Base-by-base conservation (phyloP, 345 rosid species). In the Turnera subulata region DNA sequence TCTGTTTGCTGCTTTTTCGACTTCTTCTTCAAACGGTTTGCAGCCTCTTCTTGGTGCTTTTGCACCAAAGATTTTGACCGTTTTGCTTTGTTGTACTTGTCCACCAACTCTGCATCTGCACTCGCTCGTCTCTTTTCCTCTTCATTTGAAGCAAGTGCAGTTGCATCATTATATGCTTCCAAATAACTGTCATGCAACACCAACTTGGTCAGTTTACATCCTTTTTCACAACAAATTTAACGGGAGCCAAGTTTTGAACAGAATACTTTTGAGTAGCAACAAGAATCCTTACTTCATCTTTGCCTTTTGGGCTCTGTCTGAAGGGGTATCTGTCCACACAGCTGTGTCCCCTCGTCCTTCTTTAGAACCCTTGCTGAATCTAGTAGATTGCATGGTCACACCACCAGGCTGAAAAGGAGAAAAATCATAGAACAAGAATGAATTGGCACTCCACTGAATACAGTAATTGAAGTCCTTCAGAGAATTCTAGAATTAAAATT, bases 341-440 rank as follows among this genome's bases (percentile, higher is more conserved):
- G 76, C 79, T n/a, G 96, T 82, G 64, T 92, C 98, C 25, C 96
- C 96, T 0, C 96, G 93, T 24, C 95, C 96, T 76, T 84, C 85
- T 73, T 75, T 88, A 16, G 84, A 2, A 39, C 61, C 65, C 72
- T 62, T 86, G 77, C 93, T 79, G 77, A 92, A 92, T 47, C 19
- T 46, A 29, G 87, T 82, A 21, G 98, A 77, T 22, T 91, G 95
- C 76, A 74, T 82, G n/a, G 88, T 46, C 69, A 86, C 70, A 26
- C n/a, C n/a, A n/a, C 86, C 95, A 26, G 86, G 80, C 98, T 88
- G 82, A 19, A 22, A 72, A 72, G 42, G 53, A 72, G 44, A 57
- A 21, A 46, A 22, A 32, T 21, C 13, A 20, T n/a, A 59, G 19
- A 32, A 19, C n/a, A 43, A 62, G 32, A 67, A 40, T 33, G 13